phyloP scores from a whole-genome alignment of 352 stramenopile genomes.

The Phytophthora ramorum region DNA sequence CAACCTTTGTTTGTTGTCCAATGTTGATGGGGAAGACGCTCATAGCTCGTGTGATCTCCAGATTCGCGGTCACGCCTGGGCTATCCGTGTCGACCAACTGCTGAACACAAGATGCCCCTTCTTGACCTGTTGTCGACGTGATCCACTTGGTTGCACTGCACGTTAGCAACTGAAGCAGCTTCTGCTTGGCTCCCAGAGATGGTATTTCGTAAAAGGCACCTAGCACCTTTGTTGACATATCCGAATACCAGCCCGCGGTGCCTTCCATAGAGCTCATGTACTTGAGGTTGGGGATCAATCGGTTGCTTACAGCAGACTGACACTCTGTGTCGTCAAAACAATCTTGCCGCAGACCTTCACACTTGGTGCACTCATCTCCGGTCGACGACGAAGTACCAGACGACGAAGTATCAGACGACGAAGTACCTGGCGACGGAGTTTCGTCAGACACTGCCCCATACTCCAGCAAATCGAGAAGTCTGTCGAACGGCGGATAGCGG shows the following conservation, averaged over 20 bases:
- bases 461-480: constrained; percentile 27
- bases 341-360: not conserved
- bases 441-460: constrained; percentile 9
- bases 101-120: constrained; percentile 12
- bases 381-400: not conserved
- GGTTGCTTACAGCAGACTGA: not conserved
- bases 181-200: constrained; percentile 4
- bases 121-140: not conserved
- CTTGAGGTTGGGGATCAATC: constrained; percentile 8
- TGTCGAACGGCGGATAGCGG: constrained; percentile 24
- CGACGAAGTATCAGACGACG: too few species aligned
- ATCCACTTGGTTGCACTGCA: constrained; percentile 11
- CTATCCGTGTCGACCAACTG: not conserved
- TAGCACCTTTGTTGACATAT: constrained; percentile 9
- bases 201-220: constrained; percentile 7
- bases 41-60: constrained; percentile 14
- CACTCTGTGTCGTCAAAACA: constrained; percentile 21
- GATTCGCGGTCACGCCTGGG: not conserved
- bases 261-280: not conserved
- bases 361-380: constrained; percentile 6
- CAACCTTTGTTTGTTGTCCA: constrained; percentile 1
- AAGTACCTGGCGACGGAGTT: not conserved
- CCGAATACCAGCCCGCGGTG: not conserved
- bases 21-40: constrained; percentile 8
- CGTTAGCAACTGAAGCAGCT: constrained; percentile 10